Conservation (phyloP, 495 filamentous ascomycete species). For the Penicillium roqueforti region DNA sequence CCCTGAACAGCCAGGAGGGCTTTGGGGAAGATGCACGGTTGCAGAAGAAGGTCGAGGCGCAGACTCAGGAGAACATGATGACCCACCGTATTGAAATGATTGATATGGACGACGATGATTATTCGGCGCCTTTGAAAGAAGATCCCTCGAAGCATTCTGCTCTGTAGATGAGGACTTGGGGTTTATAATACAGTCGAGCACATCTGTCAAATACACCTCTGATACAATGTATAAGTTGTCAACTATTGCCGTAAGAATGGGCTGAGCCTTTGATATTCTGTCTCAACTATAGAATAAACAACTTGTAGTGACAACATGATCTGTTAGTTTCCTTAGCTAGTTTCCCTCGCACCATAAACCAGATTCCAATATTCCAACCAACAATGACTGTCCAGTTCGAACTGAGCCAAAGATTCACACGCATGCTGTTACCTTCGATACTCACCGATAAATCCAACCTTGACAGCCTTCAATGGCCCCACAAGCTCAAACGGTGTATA, state of each 20-base stretch:
- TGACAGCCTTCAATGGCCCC: background rate
- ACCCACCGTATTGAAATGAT: constrained; percentile 25
- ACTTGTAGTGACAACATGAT: background rate
- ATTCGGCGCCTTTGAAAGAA: constrained; percentile 18
- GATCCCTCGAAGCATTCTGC: constrained; percentile 22
- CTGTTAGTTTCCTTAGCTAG: background rate
- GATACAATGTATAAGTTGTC: background rate
- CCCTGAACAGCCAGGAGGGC: constrained; percentile 29
- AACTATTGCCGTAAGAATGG: background rate
- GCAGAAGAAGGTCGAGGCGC: constrained; percentile 42
- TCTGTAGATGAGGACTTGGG: constrained; percentile 5
- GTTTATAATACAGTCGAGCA: background rate
- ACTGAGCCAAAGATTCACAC: background rate
- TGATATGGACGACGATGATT: constrained; percentile 23
- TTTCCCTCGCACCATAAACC: background rate
- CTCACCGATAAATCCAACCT: background rate
- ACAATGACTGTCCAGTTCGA: too few relatives aligned
- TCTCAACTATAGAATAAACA: background rate
- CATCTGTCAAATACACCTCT: background rate
- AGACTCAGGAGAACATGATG: constrained; percentile 51
- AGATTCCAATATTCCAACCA: background rate
- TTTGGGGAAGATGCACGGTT: constrained; percentile 36
- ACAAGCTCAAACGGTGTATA: background rate
- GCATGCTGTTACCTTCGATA: background rate
- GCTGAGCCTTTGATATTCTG: background rate